phyloP scores from a whole-genome alignment of 441 rosid species.

The Isatis lusitanica region DNA sequence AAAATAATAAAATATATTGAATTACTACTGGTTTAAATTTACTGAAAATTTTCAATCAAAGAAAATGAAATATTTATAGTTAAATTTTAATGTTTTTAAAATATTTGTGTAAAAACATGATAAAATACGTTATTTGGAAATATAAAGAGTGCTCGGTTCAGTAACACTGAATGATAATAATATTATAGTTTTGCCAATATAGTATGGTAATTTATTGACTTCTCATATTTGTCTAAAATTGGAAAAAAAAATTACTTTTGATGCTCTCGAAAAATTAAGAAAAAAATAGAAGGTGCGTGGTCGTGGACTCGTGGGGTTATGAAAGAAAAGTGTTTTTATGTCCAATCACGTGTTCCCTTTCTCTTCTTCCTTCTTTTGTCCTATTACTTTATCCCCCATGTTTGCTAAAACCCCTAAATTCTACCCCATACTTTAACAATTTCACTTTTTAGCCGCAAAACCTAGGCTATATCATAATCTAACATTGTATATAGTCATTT shows the following conservation, averaged over 20 bases:
- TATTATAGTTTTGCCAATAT: too few relatives aligned
- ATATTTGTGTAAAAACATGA: too few relatives aligned
- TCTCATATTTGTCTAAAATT: constrained; percentile 18
- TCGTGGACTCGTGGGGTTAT: constrained; percentile 16
- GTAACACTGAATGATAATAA: too few relatives aligned
- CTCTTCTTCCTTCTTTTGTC: constrained; percentile 27
- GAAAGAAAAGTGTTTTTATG: constrained; percentile 31
- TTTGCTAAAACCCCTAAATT: constrained; percentile 24
- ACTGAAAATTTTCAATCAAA: too few relatives aligned
- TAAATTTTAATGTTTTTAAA: too few relatives aligned
- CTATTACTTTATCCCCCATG: constrained; percentile 6
- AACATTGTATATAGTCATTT: constrained; percentile 3
- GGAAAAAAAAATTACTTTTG: not conserved
- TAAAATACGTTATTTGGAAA: too few relatives aligned
- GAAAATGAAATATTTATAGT: too few relatives aligned
- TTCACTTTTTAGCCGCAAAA: constrained; percentile 25
- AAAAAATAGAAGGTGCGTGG: constrained; percentile 16
- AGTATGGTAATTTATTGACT: not conserved
- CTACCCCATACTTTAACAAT: constrained; percentile 19
- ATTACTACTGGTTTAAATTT: too few relatives aligned
- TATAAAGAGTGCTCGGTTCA: too few relatives aligned
- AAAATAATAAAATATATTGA: too few relatives aligned
- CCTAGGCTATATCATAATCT: not conserved
- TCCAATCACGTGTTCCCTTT: constrained; percentile 32
- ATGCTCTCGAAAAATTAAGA: constrained; percentile 12